These are phyloP conservation scores for Curvularia sp. DNA, from an alignment of 2,329 filamentous ascomycete species.

Conservation along the genomic window DNA sequence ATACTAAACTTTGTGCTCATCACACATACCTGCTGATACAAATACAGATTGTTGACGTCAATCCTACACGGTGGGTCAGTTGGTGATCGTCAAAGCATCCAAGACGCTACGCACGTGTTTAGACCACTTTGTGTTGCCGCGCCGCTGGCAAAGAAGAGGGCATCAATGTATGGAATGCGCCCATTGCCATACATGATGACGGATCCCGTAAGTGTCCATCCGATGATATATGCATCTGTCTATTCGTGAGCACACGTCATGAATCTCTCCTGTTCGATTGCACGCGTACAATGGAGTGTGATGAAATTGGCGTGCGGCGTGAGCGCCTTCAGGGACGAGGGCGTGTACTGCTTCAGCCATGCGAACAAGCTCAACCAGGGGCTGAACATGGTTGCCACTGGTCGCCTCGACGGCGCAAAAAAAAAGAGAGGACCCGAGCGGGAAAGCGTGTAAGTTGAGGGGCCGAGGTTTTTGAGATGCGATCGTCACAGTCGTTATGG, in stretches of 20 bases:
- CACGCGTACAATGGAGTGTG: constrained; percentile 71
- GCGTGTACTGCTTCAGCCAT: constrained; percentile 41
- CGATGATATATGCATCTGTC: constrained; percentile 80
- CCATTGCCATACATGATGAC: constrained; percentile 75
- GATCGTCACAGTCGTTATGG: background rate
- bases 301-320: constrained; percentile 81
- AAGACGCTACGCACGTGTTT: constrained; percentile 67
- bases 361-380: constrained; percentile 40
- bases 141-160: constrained; percentile 86
- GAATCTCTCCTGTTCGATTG: no score
- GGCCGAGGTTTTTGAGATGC: background rate
- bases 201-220: constrained; percentile 75
- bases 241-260: constrained; percentile 14
- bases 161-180: constrained; percentile 79
- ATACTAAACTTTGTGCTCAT: background rate
- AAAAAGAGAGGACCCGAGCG: background rate
- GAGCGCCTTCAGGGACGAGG: constrained; percentile 28
- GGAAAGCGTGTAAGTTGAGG: background rate
- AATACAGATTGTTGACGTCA: constrained; percentile 57
- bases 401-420: constrained; percentile 3
- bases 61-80: constrained; percentile 48
- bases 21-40: constrained; percentile 56
- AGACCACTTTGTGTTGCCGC: constrained; percentile 90
- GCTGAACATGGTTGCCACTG: constrained; percentile 37
- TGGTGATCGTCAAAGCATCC: background rate